These are phyloP conservation scores for Cryptosporidium ubiquitum DNA, from an alignment of 169 alveolate species.

Conservation along the genomic window DNA sequence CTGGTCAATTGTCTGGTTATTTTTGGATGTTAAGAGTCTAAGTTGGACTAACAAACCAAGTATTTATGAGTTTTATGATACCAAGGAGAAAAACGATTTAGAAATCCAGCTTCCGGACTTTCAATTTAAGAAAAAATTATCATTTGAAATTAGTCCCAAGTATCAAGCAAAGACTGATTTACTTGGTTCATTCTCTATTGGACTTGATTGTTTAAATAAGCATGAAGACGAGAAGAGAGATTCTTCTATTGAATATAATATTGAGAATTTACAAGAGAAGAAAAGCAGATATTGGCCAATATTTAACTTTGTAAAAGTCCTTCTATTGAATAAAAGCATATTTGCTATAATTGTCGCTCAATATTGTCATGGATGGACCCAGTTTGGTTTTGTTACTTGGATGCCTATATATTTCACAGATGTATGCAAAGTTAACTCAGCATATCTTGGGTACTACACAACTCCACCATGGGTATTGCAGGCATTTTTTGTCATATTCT, in stretches of 20 bases:
- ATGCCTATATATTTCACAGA: conserved; percentile 65
- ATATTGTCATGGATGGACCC: conserved; percentile 74
- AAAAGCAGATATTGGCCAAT: background rate
- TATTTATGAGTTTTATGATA: background rate
- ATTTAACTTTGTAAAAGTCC: background rate
- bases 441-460: conserved; percentile 41
- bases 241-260: background rate
- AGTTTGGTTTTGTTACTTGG: conserved; percentile 71
- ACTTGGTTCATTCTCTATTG: background rate
- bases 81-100: background rate
- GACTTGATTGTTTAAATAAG: background rate
- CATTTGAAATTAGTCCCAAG: background rate
- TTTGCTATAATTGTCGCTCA: conserved; percentile 54
- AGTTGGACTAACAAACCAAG: conserved; percentile 37
- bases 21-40: conserved; percentile 27
- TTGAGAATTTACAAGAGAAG: background rate
- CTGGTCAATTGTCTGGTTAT: conserved; percentile 69
- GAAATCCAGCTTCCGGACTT: background rate
- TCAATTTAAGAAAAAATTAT: background rate
- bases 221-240: background rate
- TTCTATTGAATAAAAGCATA: conserved; percentile 17
- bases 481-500: conserved; percentile 43
- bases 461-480: conserved; percentile 73
- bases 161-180: background rate
- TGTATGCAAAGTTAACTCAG: conserved; percentile 25